These are phyloP conservation scores for Canavalia gladiata DNA, from an alignment of 306 rosid genomes.

Conservation along the genomic window DNA sequence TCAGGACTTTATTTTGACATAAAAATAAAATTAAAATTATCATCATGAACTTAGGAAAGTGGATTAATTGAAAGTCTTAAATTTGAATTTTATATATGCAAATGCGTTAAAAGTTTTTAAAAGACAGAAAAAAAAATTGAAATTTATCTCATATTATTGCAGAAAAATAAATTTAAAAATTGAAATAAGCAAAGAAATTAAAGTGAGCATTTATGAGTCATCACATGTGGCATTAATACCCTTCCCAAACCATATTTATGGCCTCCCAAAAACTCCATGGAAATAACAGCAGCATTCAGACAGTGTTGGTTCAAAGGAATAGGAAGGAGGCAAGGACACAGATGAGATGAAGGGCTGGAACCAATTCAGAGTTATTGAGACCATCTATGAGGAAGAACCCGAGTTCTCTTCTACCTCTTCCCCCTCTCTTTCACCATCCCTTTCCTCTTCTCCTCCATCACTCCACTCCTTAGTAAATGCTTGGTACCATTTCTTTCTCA, in stretches of 20 bases:
- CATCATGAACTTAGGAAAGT: no score
- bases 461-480: slow-evolving; percentile 66
- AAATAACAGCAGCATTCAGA: slow-evolving; percentile 42
- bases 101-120: no score
- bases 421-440: slow-evolving; percentile 63
- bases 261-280: slow-evolving; percentile 43
- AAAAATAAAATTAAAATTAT: not conserved
- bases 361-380: slow-evolving; percentile 69
- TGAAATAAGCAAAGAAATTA: slow-evolving; percentile 39
- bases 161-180: no score
- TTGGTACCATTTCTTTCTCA: slow-evolving; percentile 54
- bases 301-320: slow-evolving; percentile 6
- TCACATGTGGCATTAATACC: slow-evolving; percentile 73
- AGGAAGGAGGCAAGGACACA: not conserved
- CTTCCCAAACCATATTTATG: slow-evolving; percentile 52
- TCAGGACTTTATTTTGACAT: not conserved
- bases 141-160: no score
- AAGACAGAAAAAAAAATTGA: no score
- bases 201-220: slow-evolving; percentile 68
- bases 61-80: no score
- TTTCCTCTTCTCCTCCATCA: slow-evolving; percentile 70
- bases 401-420: slow-evolving; percentile 74
- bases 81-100: no score
- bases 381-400: slow-evolving; percentile 84
- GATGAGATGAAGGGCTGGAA: slow-evolving; percentile 65